Evolutionary conservation across 441 rosid species (phyloP).

Genomic region (Populus hybrid): DNA sequence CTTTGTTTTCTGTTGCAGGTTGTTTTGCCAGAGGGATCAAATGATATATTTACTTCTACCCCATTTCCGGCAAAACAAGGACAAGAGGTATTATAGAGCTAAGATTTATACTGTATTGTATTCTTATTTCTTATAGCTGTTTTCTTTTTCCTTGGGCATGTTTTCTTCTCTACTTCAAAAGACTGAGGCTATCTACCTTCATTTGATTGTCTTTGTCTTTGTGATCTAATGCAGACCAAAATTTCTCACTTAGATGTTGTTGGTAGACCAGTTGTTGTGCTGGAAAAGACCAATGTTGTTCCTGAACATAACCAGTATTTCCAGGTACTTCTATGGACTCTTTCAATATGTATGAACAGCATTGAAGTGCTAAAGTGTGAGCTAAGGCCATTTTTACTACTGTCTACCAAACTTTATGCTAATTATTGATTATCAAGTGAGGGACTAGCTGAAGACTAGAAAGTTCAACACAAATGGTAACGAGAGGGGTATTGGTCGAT

Average conservation of each 20-base stretch:
- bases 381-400: not conserved
- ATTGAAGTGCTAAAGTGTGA: not conserved
- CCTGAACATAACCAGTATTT: conserved; percentile 87
- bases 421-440: not conserved
- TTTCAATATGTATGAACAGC: conserved; percentile 2
- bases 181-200: not conserved
- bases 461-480: not conserved
- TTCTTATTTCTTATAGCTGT: not conserved
- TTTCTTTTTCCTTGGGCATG: not conserved
- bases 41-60: conserved; percentile 55
- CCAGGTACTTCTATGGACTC: conserved; percentile 49
- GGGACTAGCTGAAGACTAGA: not conserved
- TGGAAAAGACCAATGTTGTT: conserved; percentile 74
- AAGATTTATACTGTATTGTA: conserved; percentile 1
- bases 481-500: not conserved
- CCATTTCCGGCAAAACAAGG: conserved; percentile 71
- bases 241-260: conserved; percentile 79
- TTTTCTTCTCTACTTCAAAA: conserved; percentile 12
- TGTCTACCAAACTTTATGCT: not conserved
- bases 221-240: conserved; percentile 52
- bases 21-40: conserved; percentile 90
- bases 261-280: conserved; percentile 85
- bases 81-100: conserved; percentile 60
- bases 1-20: conserved; percentile 43
- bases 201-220: not conserved